Evolutionary conservation across 2,329 filamentous ascomycete genomes (phyloP), one percentile per base, ranked within the genome.

Genomic region (Didymella keratinophila): DNA sequence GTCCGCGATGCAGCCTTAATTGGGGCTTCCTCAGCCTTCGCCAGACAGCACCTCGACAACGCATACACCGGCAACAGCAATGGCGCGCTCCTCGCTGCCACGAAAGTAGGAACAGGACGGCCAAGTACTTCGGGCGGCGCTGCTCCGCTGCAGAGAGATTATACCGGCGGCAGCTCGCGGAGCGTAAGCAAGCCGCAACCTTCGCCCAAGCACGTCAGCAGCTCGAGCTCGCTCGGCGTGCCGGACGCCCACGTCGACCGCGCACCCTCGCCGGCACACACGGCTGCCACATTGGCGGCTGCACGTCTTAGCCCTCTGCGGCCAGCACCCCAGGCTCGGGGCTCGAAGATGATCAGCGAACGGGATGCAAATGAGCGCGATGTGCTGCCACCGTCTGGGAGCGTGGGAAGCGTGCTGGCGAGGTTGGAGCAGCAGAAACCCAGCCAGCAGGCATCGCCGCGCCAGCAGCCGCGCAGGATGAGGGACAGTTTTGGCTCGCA

Each of bases 211-310:
- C 45, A 54, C 23, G 53, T 60, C 56, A 74, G 65, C 65, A 73
- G 69, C 65, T 70, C 73, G 21, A 67, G 65, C 53, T 71, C 67
- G 36, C 62, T 77, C 34, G 67, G 65, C 28, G 65, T 77, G 27
- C 73, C 73, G 43, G 65, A 64, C 6, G 69, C 69, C 49, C 58
- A 65, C 44, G 34, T 56, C 56, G 68, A 71, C 51, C 72, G 69
- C n/a, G 43, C 57, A 43, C 57, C 52, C 2, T 87, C 83, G 44
- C 82, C 87, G 6, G 89, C 85, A 5, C 84, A 85, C 60, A 84
- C 88, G 61, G 87, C 87, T 12, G 86, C 86, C 12, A 85, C 82
- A 28, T 76, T 87, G 25, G 87, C 86, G 2, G 88, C 87, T 20
- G 87, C 86, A 54, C 80, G 88, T 71, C 84, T 86, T 16, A 82